Conservation (phyloP, 495 filamentous ascomycete species). For the Aspergillus conjunctus region DNA sequence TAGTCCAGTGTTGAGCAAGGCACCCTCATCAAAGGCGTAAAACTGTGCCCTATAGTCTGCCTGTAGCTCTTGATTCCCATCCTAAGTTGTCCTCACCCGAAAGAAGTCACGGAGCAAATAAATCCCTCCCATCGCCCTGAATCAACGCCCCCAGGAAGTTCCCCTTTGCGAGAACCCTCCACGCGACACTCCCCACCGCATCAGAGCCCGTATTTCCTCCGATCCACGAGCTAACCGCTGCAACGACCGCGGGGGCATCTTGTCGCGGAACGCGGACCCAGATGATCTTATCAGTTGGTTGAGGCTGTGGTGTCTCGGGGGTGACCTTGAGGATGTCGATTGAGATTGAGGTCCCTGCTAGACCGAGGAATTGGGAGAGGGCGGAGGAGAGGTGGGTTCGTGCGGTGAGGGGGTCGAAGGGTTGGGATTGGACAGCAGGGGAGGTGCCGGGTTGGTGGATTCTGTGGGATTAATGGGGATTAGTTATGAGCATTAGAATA, state of each 20-base stretch:
- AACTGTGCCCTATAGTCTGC: too few relatives aligned
- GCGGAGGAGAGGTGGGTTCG: constrained; percentile 73
- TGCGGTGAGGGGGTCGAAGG: constrained; percentile 73
- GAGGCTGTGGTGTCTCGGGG: constrained; percentile 3
- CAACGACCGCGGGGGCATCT: constrained; percentile 66
- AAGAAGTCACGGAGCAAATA: constrained; percentile 40
- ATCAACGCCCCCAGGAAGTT: constrained; percentile 55
- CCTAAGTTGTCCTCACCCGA: too few relatives aligned
- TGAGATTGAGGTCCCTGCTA: constrained; percentile 72
- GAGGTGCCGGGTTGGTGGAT: constrained; percentile 36
- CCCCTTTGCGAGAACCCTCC: constrained; percentile 59
- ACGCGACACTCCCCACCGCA: constrained; percentile 50
- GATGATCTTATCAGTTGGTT: constrained; percentile 37
- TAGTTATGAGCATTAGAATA: too few relatives aligned
- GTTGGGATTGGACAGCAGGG: constrained; percentile 24
- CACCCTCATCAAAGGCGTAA: too few relatives aligned
- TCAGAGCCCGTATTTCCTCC: constrained; percentile 44
- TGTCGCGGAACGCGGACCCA: constrained; percentile 77
- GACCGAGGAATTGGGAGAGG: constrained; percentile 77
- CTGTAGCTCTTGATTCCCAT: too few relatives aligned
- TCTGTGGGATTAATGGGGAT: constrained; percentile 18
- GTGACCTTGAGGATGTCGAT: constrained; percentile 75
- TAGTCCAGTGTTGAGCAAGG: too few relatives aligned
- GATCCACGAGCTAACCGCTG: constrained; percentile 65
- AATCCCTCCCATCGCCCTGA: constrained; percentile 44